Evolutionary conservation across 2,329 filamentous ascomycete species (phyloP), one percentile per base, ranked within the genome.

Genomic region (Hypoxylon sp.): DNA sequence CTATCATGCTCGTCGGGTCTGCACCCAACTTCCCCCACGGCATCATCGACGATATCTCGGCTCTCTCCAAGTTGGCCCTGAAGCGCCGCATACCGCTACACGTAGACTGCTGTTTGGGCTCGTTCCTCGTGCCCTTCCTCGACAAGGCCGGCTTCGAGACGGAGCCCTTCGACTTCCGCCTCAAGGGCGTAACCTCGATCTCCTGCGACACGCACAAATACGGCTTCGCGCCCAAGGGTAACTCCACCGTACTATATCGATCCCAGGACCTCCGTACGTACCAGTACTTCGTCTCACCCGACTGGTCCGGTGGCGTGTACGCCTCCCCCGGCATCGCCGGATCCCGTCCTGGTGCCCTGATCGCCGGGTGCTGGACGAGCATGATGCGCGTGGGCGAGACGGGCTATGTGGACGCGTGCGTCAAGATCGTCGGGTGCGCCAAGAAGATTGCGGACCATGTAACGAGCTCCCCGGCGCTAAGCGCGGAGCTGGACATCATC

Each of bases 191-290:
- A 37, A 97, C 94, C 3, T 94, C 91, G 77, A 98, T 99, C 78
- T 93, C 89, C 70, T 96, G 94, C 77, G 95, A 99, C 77, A 99
- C 95, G 2, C 95, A 99, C 85, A 99, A 99, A 79, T 99, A 99
- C 77, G 95, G 95, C 37, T 99, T 99, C 75, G 95, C 95, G 1
- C 95, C 95, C 55, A 99, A 99, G 82, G 95, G 95, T 70, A 99
- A 97, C 84, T 95, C 91, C 54, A 95, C 93, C 1, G 85, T 97
- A 13, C 85, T 99, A 43, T 99, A 99, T 84, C 92, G 95, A 71
- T 91, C 88, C 47, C 85, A 89, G 32, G 81, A 86, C 48, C 86
- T 96, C 69, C 89, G 95, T 70, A 88, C 88, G 59, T 94, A 97
- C 79, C 95, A 99, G 79, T 99, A 99, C 84, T 99, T 97, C 79